Evolutionary conservation across 2,329 filamentous ascomycete genomes (phyloP).

Genomic region (Aspergillus ruber): DNA sequence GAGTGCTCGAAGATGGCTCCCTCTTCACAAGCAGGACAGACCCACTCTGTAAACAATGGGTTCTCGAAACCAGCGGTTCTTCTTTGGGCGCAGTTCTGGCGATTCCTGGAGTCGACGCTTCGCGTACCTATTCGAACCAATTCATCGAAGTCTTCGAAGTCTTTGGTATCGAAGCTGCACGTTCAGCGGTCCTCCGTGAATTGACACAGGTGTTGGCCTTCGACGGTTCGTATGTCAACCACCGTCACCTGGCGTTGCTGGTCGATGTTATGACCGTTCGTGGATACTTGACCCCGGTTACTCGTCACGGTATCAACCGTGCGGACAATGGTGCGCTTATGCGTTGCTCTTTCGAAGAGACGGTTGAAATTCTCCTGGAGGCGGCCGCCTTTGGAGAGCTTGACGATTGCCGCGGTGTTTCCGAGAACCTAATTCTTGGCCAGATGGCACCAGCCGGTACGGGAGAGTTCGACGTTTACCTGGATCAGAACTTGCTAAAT

Average conservation of each 20-base stretch:
- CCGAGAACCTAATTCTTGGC: slow-evolving; percentile 96
- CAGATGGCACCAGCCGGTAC: slow-evolving; percentile 97
- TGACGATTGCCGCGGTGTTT: slow-evolving; percentile 95
- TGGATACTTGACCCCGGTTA: slow-evolving; percentile 90
- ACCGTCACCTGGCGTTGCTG: slow-evolving; percentile 89
- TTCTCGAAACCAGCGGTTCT: slow-evolving; percentile 89
- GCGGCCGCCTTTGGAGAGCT: slow-evolving; percentile 91
- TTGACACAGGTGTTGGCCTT: slow-evolving; percentile 91
- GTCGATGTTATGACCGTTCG: slow-evolving; percentile 98
- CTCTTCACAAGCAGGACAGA: slow-evolving; percentile 69
- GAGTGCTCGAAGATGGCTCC: slow-evolving; percentile 63
- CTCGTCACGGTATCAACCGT: slow-evolving; percentile 96
- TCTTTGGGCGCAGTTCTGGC: slow-evolving; percentile 76
- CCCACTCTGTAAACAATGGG: slow-evolving; percentile 79
- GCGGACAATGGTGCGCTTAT: slow-evolving; percentile 96
- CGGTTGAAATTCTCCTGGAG: slow-evolving; percentile 94
- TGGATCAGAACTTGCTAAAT: slow-evolving; percentile 93
- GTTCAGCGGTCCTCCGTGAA: slow-evolving; percentile 78
- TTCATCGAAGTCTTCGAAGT: slow-evolving; percentile 91
- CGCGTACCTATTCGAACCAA: slow-evolving; percentile 86
- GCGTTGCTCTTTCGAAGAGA: slow-evolving; percentile 99
- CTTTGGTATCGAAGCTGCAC: slow-evolving; percentile 92
- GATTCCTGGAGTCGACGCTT: slow-evolving; percentile 81
- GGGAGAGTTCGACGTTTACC: slow-evolving; percentile 85
- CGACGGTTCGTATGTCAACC: slow-evolving; percentile 98